Percentiles rank a stretch among this genome's conserved stretches.
Conservation (phyloP, 352 stramenopile species). For the Phytophthora europaea region DNA sequence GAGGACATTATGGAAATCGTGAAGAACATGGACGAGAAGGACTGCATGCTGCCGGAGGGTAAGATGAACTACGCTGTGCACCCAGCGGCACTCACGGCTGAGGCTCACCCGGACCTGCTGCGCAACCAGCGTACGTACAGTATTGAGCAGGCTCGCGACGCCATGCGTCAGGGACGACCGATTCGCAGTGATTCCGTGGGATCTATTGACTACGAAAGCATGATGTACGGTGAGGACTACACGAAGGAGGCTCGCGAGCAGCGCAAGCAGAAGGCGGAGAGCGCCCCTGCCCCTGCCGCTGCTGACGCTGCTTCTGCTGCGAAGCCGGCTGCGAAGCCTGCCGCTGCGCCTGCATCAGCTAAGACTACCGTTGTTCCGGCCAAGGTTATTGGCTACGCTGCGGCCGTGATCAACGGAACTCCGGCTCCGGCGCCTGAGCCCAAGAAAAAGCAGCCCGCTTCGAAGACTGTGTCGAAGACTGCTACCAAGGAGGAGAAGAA, state of each 20-base stretch:
- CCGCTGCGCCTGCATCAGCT: conserved; percentile 18
- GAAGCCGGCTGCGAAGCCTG: conserved; percentile 17
- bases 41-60: conserved; percentile 74
- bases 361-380: conserved; percentile 28
- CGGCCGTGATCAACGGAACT: conserved; percentile 83
- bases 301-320: conserved; percentile 1
- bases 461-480: conserved; percentile 44
- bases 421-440: conserved; percentile 51
- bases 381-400: conserved; percentile 79
- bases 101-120: conserved; percentile 89
- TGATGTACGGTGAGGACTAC: conserved; percentile 93
- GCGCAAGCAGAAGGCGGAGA: conserved; percentile 55
- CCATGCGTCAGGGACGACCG: conserved; percentile 88
- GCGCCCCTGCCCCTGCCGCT: not conserved
- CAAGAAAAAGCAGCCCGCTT: conserved; percentile 62
- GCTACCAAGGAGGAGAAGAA: conserved; percentile 61
- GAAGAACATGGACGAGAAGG: conserved; percentile 91
- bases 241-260: conserved; percentile 86
- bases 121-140: conserved; percentile 93
- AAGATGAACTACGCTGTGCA: conserved; percentile 90
- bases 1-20: conserved; percentile 95
- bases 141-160: conserved; percentile 93
- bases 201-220: conserved; percentile 90
- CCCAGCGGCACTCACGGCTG: conserved; percentile 73
- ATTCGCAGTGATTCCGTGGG: conserved; percentile 90